Base-by-base conservation (phyloP, 345 rosid genomes). In the Arabis alpina region DNA sequence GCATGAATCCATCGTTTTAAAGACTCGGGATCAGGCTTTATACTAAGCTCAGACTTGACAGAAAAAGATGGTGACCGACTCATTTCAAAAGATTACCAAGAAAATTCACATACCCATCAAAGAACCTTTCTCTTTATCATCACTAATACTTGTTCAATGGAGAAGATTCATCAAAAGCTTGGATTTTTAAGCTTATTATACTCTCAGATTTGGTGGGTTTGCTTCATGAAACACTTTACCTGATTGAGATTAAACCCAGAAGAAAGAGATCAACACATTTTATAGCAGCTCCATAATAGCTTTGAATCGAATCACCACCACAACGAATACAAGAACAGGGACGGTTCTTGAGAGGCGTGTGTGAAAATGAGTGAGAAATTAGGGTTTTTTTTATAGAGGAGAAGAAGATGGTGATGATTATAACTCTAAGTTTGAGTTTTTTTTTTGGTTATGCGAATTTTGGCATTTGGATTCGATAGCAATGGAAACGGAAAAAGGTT, bases 31-130 rank as follows among this genome's bases (percentile, higher is more conserved):
- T 88, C 88, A 3, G 84, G 79, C 74, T 80, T 88, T 61, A 87
- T 64, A 70, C 76, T 81, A 68, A 72, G 79, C 78, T 89, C 99
- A 1, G 84, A 71, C 84, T 87, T 88, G 56, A 82, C 82, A 70
- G 95, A 89, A 73, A 91, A 89, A 0, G 99, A 89, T 51, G 96
- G 97, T 12, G 91, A 91, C 56, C 96, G 86, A 84, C 92, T 94
- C 97, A 94, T 91, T 71, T 83, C 89, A 59, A 32, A 54, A 42
- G 11, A 28, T 28, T 63, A 58, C 19, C 64, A 76, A 54, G 73
- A 42, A 70, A 16, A 23, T 30, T 40, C 67, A 55, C 45, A 74
- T 74, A 75, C 74, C 73, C 61, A 83, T 81, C 73, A 80, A 50
- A 48, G 41, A 41, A 58, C 4, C 44, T 19, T 32, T 42, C 49